Conservation (phyloP, 371 early-diverging fungal species). For the Chytridiales sp. region DNA sequence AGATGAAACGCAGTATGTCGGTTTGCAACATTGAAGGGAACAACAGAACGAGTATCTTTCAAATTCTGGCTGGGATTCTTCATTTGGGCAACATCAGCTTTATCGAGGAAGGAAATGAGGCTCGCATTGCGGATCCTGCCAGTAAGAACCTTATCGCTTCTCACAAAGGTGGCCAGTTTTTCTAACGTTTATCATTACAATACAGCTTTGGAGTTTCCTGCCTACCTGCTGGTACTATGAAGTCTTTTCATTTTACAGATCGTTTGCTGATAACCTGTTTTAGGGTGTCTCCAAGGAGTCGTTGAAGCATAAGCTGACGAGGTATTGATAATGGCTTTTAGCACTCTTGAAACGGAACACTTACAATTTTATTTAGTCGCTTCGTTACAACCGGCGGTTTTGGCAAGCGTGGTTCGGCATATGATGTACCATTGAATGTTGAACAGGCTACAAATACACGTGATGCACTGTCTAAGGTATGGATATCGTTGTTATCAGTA, state of each 20-base stretch:
- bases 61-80: constrained; percentile 51
- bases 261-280: not conserved
- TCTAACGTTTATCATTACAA: not conserved
- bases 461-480: constrained; percentile 57
- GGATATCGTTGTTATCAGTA: not conserved
- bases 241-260: constrained; percentile 1
- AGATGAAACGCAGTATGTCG: constrained; percentile 50
- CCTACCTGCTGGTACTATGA: constrained; percentile 38
- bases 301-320: constrained; percentile 40
- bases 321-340: constrained; percentile 18
- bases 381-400: constrained; percentile 46
- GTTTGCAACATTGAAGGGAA: constrained; percentile 45
- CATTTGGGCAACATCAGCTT: constrained; percentile 54
- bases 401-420: constrained; percentile 42
- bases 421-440: constrained; percentile 52
- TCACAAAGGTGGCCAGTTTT: not conserved
- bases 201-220: constrained; percentile 45
- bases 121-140: constrained; percentile 37
- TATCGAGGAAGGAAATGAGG: constrained; percentile 44
- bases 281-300: constrained; percentile 44
- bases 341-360: not conserved
- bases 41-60: constrained; percentile 39
- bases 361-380: constrained; percentile 22
- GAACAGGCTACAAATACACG: constrained; percentile 56
- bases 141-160: constrained; percentile 16